Evolutionary conservation across 768 basidiomycete species (phyloP).

Genomic region (Lepiota venenata): DNA sequence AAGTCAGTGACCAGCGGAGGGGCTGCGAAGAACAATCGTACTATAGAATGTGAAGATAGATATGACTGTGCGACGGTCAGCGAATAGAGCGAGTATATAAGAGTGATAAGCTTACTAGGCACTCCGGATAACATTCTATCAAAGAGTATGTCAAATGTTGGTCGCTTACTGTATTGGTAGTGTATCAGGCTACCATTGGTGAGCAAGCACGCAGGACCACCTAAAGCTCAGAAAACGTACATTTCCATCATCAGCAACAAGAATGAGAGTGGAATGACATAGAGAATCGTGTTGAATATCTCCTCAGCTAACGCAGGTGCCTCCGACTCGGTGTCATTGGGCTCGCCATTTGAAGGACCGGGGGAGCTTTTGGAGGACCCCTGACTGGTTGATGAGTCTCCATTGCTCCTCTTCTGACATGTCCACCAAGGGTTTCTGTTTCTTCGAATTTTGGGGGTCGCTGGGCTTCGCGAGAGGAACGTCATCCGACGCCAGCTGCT

Average conservation of each 20-base stretch:
- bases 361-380: constrained; percentile 42
- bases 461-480: constrained; percentile 1
- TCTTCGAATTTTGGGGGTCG: neutral
- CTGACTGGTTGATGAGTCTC: constrained; percentile 68
- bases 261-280: constrained; percentile 74
- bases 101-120: constrained; percentile 56
- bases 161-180: constrained; percentile 70
- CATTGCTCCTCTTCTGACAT: constrained; percentile 77
- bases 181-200: constrained; percentile 59
- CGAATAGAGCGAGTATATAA: neutral
- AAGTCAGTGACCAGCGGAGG: neutral
- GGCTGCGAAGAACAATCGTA: constrained; percentile 26
- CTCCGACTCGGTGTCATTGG: constrained; percentile 34
- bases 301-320: constrained; percentile 54
- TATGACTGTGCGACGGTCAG: constrained; percentile 45
- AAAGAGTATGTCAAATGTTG: constrained; percentile 42
- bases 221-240: constrained; percentile 41
- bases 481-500: constrained; percentile 9
- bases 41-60: constrained; percentile 76
- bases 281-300: constrained; percentile 59
- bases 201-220: constrained; percentile 2
- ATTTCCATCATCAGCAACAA: constrained; percentile 82
- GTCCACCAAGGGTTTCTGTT: constrained; percentile 32
- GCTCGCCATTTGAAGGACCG: constrained; percentile 12
- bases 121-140: constrained; percentile 61